Evolutionary conservation across 192 early-diverging fungal genomes (phyloP), one percentile per base, ranked within the genome.

Genomic region (Umbelopsis isabellina): DNA sequence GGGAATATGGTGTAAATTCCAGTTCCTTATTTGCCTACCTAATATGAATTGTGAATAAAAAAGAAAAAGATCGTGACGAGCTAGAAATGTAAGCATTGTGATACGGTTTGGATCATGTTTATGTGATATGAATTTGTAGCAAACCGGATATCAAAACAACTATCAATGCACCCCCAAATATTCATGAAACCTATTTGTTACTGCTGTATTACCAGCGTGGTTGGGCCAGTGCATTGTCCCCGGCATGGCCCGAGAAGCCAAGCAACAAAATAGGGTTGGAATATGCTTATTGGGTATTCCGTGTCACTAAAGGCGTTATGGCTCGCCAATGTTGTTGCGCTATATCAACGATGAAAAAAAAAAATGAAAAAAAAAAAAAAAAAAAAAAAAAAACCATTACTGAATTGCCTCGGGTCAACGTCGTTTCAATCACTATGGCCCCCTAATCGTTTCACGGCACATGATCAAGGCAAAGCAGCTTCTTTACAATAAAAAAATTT

Each of bases 131-230:
- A 25, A 21, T 61, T 61, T 61, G 55, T 35, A 61, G 33, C 53
- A 58, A 58, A 33, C 53, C 2, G 15, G 37, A 41, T 41, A 41
- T 0, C 37, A 41, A 4, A 41, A 41, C 37, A 41, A 10, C 37
- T 41, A 41, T 41, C 37, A 41, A 41, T 41, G 16, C 21, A 37
- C 55, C 55, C 55, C 55, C 55, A 61, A 61, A 30, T 23, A 30
- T 61, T 30, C 55, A 16, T 9, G 10, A 41, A 41, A 41, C 37
- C 18, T 61, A 30, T 30, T 61, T 2, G 7, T 33, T 58, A 30
- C 55, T 61, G 55, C 25, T 61, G 55, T 61, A 61, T 61, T 61
- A 61, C 55, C 55, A 61, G 16, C 55, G 55, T 53, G 51, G 20
- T 23, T 53, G 55, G 33, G 55, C 33, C 55, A 35, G 30, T 61